Conservation (phyloP, 768 basidiomycete species). For the Neoboletus brunneissimus region DNA sequence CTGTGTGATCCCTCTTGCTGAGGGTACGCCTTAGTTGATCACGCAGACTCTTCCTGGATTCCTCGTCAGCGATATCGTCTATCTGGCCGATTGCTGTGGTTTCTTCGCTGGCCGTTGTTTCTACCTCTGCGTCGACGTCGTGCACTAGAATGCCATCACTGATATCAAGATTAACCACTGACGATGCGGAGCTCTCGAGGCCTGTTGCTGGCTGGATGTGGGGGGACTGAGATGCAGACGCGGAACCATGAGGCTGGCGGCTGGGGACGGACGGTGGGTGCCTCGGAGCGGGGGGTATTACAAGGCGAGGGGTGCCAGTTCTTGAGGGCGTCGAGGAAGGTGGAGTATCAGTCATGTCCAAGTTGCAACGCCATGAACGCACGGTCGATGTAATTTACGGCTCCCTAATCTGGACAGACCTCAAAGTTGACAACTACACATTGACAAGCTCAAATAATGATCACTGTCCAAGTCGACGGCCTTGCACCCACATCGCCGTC, state of each 20-base stretch:
- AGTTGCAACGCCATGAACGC: slow-evolving; percentile 6
- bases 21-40: slow-evolving; percentile 72
- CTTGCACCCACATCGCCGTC: slow-evolving; percentile 72
- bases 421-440: background rate
- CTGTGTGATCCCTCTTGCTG: slow-evolving; percentile 48
- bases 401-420: background rate
- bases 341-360: slow-evolving; percentile 28
- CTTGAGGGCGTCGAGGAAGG: slow-evolving; percentile 36
- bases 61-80: slow-evolving; percentile 47
- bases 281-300: slow-evolving; percentile 48
- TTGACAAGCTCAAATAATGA: slow-evolving; percentile 16
- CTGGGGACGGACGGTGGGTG: slow-evolving; percentile 56
- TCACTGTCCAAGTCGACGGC: slow-evolving; percentile 29
- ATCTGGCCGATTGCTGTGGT: slow-evolving; percentile 45
- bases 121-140: slow-evolving; percentile 64
- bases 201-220: slow-evolving; percentile 32
- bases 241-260: slow-evolving; percentile 48
- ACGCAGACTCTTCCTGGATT: slow-evolving; percentile 61
- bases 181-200: slow-evolving; percentile 67
- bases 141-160: slow-evolving; percentile 69
- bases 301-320: slow-evolving; percentile 44
- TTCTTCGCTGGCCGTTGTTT: slow-evolving; percentile 53
- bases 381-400: background rate
- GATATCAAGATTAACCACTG: slow-evolving; percentile 63
- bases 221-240: slow-evolving; percentile 29